A percentile compares a stretch with the other conserved stretches of the same genome.
Conservation (phyloP, 176 grass and related monocot species). For the Themeda triandra region DNA sequence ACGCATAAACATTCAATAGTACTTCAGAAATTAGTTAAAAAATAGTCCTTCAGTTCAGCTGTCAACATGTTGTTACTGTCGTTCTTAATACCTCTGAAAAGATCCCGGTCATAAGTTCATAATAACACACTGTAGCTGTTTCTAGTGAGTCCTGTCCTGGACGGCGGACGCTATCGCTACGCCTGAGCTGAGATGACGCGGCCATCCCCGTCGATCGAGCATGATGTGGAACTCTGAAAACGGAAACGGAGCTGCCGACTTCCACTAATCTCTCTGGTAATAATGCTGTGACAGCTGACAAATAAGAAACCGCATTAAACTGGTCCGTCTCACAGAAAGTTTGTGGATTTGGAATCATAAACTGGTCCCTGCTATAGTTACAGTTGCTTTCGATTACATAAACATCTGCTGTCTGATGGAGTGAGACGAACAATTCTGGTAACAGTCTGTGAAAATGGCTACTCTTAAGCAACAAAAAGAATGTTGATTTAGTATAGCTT, state of each 20-base stretch:
- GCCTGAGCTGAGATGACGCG: background rate
- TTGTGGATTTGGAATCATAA: background rate
- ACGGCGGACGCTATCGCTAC: too few species aligned
- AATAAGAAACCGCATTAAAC: background rate
- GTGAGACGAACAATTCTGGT: background rate
- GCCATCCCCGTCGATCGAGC: background rate
- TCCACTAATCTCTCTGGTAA: background rate
- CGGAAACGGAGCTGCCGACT: background rate
- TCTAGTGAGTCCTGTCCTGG: background rate
- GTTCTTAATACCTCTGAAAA: too few species aligned
- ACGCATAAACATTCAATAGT: too few species aligned
- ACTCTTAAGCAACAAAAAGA: too few species aligned
- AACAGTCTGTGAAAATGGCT: background rate
- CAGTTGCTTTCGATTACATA: background rate
- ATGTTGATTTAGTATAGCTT: too few species aligned
- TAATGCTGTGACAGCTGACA: background rate
- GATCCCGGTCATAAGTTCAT: too few species aligned
- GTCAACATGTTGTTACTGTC: too few species aligned
- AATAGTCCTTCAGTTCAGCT: too few species aligned
- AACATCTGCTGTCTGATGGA: background rate
- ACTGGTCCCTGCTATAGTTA: background rate
- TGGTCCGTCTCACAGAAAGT: background rate
- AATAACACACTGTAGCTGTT: background rate
- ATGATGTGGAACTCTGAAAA: background rate
- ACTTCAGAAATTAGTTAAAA: too few species aligned